These are phyloP conservation scores for Termitomyces sp. DNA, from an alignment of 768 basidiomycete genomes.

Conservation along the genomic window DNA sequence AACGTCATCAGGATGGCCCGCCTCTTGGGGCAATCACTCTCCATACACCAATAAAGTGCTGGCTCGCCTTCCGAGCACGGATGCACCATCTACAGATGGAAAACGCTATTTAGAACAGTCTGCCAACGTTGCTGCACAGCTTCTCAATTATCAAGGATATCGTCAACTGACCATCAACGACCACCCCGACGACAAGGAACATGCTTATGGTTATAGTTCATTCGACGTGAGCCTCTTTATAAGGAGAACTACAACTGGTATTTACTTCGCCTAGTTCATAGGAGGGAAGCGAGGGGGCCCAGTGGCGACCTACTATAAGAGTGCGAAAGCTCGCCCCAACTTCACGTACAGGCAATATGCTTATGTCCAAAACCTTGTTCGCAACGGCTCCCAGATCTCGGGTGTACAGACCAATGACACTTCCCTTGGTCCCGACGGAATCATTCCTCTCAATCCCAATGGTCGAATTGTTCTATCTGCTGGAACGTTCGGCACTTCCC, in stretches of 20 bases:
- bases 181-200: conserved; percentile 53
- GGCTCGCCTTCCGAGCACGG: conserved; percentile 51
- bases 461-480: conserved; percentile 62
- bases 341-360: conserved; percentile 47
- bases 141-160: conserved; percentile 49
- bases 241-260: background rate
- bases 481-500: conserved; percentile 52
- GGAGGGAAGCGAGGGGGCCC: conserved; percentile 50
- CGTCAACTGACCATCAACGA: conserved; percentile 50
- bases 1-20: conserved; percentile 47
- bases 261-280: conserved; percentile 27
- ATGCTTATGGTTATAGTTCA: conserved; percentile 52
- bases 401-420: conserved; percentile 63
- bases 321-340: conserved; percentile 50
- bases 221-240: conserved; percentile 28
- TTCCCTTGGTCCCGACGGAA: conserved; percentile 48
- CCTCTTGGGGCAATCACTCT: conserved; percentile 47
- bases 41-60: conserved; percentile 47
- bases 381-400: conserved; percentile 50
- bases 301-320: conserved; percentile 56
- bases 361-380: conserved; percentile 48
- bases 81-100: conserved; percentile 57
- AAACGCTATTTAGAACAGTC: conserved; percentile 53
- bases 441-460: conserved; percentile 47
- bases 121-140: conserved; percentile 36